Base-by-base conservation (phyloP, 2,329 filamentous ascomycete species). In the Septoria linicola region DNA sequence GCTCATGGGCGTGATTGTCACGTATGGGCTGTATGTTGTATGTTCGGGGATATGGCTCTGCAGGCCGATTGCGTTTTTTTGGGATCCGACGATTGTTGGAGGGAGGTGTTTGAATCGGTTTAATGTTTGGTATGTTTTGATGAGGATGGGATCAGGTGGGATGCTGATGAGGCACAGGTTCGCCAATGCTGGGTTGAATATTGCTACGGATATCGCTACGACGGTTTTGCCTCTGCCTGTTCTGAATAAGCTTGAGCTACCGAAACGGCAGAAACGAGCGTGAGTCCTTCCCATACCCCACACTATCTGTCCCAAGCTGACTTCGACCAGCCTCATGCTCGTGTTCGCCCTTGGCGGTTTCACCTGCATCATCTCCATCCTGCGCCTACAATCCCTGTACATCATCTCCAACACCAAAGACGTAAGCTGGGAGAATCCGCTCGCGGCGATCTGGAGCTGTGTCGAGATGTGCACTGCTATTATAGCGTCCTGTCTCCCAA, bases 31-130 rank as follows among this genome's bases (percentile, higher is more conserved):
- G 21, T 66, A 62, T 40, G 59, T 60, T 27, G 68, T 54, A 50
- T 70, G 72, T 39, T 70, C 64, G 21, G 68, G 66, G 6, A 66
- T 70, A 30, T 67, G 76, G 51, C 69, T 71, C 27, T 76, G 74
- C 55, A 63, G 64, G 1, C 74, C 74, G 0, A 63, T 74, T 8
- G 56, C 66, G 8, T 70, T 63, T 42, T 76, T 73, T 60, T 76
- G 74, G 74, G 59, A 71, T 34, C 58, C 59, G 6, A 51, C 40
- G 13, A 55, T 64, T 6, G 44, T 44, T 14, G 60, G 69, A 23
- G 49, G 60, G 58, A 63, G 59, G 43, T 78, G 76, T 55, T 41
- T 77, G 36, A 64, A 64, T 35, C 65, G 68, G 23, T 66, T 70
- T 19, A 66, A 66, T 0, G 60, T 76, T 7, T 76, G 74, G 74